phyloP scores from a whole-genome alignment of 257 asterid genomes.

The Capsicum baccatum region DNA sequence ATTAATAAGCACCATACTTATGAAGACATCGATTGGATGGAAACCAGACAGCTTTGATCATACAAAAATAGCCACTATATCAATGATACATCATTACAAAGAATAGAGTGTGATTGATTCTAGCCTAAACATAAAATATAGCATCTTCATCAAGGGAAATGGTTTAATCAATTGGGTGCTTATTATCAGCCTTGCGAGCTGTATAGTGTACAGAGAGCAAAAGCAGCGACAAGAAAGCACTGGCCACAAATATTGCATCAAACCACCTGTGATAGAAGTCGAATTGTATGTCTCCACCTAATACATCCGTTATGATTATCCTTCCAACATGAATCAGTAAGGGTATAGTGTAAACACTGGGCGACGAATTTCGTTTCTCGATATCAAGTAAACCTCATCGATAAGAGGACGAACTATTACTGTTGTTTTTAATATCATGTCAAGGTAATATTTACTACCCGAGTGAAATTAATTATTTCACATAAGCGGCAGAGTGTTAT shows the following conservation, averaged over 20 bases:
- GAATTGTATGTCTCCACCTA: conserved; percentile 96
- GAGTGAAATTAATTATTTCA: conserved; percentile 9
- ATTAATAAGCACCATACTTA: neutral
- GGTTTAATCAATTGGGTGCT: conserved; percentile 85
- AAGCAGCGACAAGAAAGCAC: conserved; percentile 90
- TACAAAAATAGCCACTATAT: neutral
- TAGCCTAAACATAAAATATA: neutral
- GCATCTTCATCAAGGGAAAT: neutral
- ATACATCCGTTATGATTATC: conserved; percentile 88
- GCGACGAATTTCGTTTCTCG: neutral
- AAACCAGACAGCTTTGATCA: neutral
- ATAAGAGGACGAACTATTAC: neutral
- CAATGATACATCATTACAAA: conserved; percentile 13
- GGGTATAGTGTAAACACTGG: neutral
- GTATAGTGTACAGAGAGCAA: conserved; percentile 94
- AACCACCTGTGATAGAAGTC: conserved; percentile 98
- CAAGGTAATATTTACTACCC: neutral
- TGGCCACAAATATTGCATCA: conserved; percentile 93
- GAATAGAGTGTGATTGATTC: neutral
- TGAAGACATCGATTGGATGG: neutral
- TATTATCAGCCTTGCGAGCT: conserved; percentile 80
- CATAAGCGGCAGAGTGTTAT: neutral
- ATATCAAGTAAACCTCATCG: neutral
- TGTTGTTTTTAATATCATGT: neutral
- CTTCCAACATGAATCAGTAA: conserved; percentile 45